phyloP scores from a whole-genome alignment of 2,329 filamentous ascomycete species.

The Calonectria fujianensis region DNA sequence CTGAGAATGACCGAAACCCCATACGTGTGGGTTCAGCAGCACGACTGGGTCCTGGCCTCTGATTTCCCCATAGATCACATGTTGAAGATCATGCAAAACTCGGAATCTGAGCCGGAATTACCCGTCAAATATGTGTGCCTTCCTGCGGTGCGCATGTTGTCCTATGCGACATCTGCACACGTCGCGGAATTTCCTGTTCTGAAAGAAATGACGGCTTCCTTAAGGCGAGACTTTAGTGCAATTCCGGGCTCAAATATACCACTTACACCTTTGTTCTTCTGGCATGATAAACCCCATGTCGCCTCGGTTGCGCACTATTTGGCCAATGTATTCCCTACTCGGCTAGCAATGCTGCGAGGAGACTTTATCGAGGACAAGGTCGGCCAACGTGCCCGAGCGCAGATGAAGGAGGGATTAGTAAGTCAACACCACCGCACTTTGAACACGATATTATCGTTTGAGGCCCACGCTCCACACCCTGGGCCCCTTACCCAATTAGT shows the following conservation, averaged over 20 bases:
- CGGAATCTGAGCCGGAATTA: conserved; percentile 52
- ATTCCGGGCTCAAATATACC: conserved; percentile 57
- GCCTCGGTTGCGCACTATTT: conserved; percentile 71
- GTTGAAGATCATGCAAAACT: conserved; percentile 66
- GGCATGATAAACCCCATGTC: conserved; percentile 76
- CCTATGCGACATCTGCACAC: conserved; percentile 69
- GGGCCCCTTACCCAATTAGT: too few species aligned
- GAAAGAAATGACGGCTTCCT: conserved; percentile 62
- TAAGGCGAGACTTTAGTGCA: conserved; percentile 64
- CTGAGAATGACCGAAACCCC: conserved; percentile 67
- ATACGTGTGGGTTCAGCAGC: conserved; percentile 75
- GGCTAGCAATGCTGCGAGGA: conserved; percentile 70
- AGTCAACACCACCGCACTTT: neutral
- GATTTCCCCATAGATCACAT: conserved; percentile 67
- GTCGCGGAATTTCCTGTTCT: conserved; percentile 66
- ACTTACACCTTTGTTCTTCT: conserved; percentile 74
- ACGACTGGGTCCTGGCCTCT: conserved; percentile 71
- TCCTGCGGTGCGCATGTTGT: conserved; percentile 70
- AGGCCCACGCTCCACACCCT: neutral
- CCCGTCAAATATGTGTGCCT: conserved; percentile 73
- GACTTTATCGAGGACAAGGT: conserved; percentile 75
- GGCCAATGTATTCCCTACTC: conserved; percentile 67
- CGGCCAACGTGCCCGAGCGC: conserved; percentile 71
- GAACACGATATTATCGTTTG: neutral
- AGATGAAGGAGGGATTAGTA: conserved; percentile 72